Conservation (phyloP, 192 early-diverging fungal species). For the Gamsiella multidivaricata region DNA sequence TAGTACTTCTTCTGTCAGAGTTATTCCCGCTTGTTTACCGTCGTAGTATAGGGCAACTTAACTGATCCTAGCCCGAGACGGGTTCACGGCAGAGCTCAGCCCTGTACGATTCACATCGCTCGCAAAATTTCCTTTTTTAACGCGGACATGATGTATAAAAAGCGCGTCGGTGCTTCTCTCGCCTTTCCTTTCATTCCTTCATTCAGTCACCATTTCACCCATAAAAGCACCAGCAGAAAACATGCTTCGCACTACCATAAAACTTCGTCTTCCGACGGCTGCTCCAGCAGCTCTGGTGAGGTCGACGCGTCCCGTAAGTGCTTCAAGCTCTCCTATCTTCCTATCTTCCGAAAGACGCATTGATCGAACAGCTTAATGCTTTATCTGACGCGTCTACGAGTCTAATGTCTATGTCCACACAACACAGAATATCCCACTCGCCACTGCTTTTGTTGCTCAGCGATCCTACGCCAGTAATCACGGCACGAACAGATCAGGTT, state of each 20-base stretch:
- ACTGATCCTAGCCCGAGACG: no score
- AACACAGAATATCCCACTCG: background rate
- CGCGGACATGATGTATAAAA: background rate
- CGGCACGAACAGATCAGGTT: background rate
- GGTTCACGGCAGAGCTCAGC: no score
- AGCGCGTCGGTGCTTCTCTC: background rate
- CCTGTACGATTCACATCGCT: no score
- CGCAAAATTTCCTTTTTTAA: background rate
- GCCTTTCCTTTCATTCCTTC: background rate
- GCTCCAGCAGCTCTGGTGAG: no score
- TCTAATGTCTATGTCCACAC: background rate
- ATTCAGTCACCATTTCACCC: background rate
- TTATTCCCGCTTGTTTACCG: no score
- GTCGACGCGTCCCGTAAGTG: no score
- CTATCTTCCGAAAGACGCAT: no score
- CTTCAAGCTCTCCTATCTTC: no score
- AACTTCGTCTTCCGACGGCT: no score
- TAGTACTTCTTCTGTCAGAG: no score
- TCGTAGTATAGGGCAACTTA: no score
- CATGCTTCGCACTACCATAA: slow-evolving; percentile 13
- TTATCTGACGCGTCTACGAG: background rate
- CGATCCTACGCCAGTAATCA: background rate
- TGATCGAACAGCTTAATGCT: no score
- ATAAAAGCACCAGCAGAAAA: background rate
- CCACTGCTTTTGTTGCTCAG: slow-evolving; percentile 1